These are phyloP conservation scores for Linnemannia zychae DNA, from an alignment of 192 early-diverging fungal genomes.

Conservation along the genomic window DNA sequence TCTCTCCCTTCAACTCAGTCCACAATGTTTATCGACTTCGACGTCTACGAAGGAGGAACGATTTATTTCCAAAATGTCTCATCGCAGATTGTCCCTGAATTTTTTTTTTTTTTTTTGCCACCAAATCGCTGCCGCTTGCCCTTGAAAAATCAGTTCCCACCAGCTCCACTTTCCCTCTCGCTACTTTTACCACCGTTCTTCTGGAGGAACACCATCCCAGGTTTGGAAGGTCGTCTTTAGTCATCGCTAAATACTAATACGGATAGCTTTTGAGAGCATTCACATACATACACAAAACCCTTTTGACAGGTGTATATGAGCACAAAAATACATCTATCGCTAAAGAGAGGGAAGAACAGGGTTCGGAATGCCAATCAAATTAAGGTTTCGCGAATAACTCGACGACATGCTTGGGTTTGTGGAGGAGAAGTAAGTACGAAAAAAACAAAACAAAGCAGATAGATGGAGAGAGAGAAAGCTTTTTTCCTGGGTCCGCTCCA, in stretches of 20 bases:
- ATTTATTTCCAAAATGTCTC: too few species aligned
- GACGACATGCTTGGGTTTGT: not conserved
- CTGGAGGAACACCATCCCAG: not conserved
- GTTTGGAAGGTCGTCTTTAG: not conserved
- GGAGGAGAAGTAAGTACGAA: not conserved
- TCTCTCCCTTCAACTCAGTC: not conserved
- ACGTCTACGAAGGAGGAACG: too few species aligned
- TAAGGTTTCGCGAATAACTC: not conserved
- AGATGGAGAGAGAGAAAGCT: not conserved
- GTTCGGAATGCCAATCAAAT: not conserved
- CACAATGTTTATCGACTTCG: not conserved
- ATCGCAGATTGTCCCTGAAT: too few species aligned
- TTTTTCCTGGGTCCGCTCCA: not conserved
- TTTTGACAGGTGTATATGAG: not conserved
- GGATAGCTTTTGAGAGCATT: constrained; percentile 5
- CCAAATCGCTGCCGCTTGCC: too few species aligned
- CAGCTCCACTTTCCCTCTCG: too few species aligned
- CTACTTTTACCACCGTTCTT: too few species aligned
- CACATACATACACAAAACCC: not conserved
- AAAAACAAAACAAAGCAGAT: not conserved
- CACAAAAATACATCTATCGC: not conserved
- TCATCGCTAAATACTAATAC: not conserved
- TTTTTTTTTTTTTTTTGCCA: too few species aligned
- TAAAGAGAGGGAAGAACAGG: not conserved
- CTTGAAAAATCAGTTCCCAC: too few species aligned